Evolutionary conservation across 2,329 filamentous ascomycete genomes (phyloP).

Genomic region (Metarhizium brunneum): DNA sequence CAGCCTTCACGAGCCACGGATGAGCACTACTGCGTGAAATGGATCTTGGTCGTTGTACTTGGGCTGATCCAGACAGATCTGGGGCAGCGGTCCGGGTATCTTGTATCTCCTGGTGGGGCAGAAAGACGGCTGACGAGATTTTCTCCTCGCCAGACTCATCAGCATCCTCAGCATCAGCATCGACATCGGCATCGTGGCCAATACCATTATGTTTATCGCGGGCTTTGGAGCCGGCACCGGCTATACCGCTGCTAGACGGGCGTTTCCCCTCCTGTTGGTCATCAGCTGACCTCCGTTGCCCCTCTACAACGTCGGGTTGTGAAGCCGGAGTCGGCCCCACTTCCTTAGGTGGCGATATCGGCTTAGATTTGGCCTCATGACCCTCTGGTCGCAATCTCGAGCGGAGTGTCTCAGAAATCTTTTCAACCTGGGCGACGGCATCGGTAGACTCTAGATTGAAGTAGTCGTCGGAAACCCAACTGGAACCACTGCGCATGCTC

Average conservation of each 20-base stretch:
- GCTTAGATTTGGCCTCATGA: constrained; percentile 12
- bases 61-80: constrained; percentile 27
- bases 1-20: constrained; percentile 50
- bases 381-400: constrained; percentile 10
- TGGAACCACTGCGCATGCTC: background rate
- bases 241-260: constrained; percentile 13
- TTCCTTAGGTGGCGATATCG: constrained; percentile 10
- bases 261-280: constrained; percentile 28
- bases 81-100: constrained; percentile 21
- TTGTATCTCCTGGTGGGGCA: constrained; percentile 59
- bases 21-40: constrained; percentile 28
- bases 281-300: constrained; percentile 28
- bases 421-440: constrained; percentile 1
- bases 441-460: constrained; percentile 12
- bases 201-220: constrained; percentile 12
- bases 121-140: constrained; percentile 77
- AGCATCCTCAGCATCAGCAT: constrained; percentile 23
- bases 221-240: background rate
- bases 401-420: constrained; percentile 9
- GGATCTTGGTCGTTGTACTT: constrained; percentile 38
- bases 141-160: constrained; percentile 70
- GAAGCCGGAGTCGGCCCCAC: constrained; percentile 16
- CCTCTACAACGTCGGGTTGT: constrained; percentile 18
- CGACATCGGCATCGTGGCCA: constrained; percentile 6
- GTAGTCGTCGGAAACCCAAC: constrained; percentile 2